These are phyloP conservation scores for Exophiala viscosa DNA, from an alignment of 2,329 filamentous ascomycete species.

Conservation along the genomic window DNA sequence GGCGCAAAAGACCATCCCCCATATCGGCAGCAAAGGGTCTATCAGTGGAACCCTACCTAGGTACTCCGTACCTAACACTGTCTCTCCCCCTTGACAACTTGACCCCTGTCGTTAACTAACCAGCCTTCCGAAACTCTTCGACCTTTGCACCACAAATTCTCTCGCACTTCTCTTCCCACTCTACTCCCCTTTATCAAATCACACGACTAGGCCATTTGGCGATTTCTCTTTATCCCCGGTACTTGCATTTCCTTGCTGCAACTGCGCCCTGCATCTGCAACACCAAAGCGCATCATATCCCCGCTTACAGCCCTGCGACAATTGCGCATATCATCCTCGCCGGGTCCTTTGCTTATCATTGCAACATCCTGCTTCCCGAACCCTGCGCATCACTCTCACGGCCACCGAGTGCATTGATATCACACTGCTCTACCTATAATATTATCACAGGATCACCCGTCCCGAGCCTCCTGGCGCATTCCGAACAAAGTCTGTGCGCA, in stretches of 20 bases:
- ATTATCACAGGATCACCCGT: not conserved
- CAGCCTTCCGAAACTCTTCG: not conserved
- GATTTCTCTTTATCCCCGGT: not conserved
- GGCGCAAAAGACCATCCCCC: no score
- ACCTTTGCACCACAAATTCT: not conserved
- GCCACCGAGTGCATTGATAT: not conserved
- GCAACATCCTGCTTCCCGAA: no score
- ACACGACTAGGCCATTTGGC: not conserved
- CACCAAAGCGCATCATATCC: no score
- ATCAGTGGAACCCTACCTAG: no score
- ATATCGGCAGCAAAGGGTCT: no score
- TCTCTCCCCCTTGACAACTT: not conserved
- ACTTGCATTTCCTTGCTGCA: not conserved
- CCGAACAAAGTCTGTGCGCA: constrained; percentile 1
- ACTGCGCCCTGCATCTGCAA: not conserved
- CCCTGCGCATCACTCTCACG: no score
- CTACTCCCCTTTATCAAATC: constrained; percentile 1
- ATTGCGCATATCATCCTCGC: no score
- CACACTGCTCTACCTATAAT: not conserved
- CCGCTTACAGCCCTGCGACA: no score
- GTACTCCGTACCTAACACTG: no score
- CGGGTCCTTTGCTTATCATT: no score
- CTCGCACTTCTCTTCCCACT: not conserved
- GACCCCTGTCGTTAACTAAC: not conserved
- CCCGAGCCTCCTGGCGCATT: constrained; percentile 1